These are phyloP conservation scores for Knoxdaviesia capensis DNA, from an alignment of 2,329 filamentous ascomycete species.

Conservation along the genomic window DNA sequence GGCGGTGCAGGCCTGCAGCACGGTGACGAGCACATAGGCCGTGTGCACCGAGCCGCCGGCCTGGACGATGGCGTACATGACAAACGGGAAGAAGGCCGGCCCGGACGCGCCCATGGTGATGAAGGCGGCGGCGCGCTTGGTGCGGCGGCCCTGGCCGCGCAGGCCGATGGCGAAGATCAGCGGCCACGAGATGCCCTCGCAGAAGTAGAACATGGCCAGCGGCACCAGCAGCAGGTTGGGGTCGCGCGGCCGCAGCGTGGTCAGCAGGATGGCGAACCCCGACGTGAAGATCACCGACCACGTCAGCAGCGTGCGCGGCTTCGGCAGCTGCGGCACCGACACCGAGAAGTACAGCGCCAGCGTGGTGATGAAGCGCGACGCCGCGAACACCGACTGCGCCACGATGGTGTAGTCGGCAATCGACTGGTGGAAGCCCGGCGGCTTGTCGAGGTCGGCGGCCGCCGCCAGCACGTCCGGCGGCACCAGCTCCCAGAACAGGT, in stretches of 20 bases:
- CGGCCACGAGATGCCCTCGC: conserved; percentile 67
- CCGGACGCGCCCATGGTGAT: conserved; percentile 60
- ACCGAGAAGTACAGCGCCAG: conserved; percentile 39
- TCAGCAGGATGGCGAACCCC: conserved; percentile 19
- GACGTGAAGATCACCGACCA: conserved; percentile 33
- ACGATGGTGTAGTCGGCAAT: conserved; percentile 49
- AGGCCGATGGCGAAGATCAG: conserved; percentile 65
- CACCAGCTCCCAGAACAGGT: conserved; percentile 27
- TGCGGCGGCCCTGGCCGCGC: conserved; percentile 59
- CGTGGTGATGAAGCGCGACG: conserved; percentile 51
- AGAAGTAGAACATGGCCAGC: conserved; percentile 53
- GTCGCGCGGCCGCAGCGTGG: conserved; percentile 21
- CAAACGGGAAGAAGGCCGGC: conserved; percentile 53
- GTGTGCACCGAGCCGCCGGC: conserved; percentile 38
- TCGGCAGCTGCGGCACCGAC: conserved; percentile 28
- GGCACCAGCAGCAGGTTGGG: conserved; percentile 35
- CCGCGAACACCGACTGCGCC: conserved; percentile 51
- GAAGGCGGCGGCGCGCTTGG: conserved; percentile 58
- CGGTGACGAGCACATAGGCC: conserved; percentile 43
- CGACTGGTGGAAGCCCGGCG: conserved; percentile 28
- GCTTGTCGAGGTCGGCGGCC: conserved; percentile 12
- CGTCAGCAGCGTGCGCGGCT: conserved; percentile 49
- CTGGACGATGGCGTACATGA: conserved; percentile 48
- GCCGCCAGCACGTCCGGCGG: conserved; percentile 11
- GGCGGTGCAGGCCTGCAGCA: conserved; percentile 23